Evolutionary conservation across 441 rosid species (phyloP).

Genomic region (Brassica hybrid): DNA sequence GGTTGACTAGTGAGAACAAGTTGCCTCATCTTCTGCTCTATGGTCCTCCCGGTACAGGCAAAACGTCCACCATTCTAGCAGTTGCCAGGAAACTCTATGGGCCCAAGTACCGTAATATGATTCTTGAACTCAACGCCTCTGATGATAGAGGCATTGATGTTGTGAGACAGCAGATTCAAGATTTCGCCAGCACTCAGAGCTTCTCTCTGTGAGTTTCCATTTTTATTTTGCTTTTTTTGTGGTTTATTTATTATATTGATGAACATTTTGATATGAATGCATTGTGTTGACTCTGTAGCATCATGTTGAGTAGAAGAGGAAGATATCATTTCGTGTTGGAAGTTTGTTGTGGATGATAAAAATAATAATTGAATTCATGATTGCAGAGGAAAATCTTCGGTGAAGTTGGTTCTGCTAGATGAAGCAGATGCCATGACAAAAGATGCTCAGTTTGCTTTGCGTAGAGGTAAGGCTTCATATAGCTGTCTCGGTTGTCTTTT

Average conservation of each 20-base stretch:
- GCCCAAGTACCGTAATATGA: constrained; percentile 84
- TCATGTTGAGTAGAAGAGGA: not conserved
- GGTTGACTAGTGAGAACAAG: constrained; percentile 89
- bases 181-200: constrained; percentile 96
- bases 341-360: constrained; percentile 9
- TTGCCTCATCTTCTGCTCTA: constrained; percentile 91
- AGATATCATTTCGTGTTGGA: constrained; percentile 2
- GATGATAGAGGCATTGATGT: constrained; percentile 97
- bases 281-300: not conserved
- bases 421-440: constrained; percentile 99
- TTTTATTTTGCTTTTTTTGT: not conserved
- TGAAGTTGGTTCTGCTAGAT: constrained; percentile 91
- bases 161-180: constrained; percentile 57
- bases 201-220: constrained; percentile 73
- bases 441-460: constrained; percentile 98
- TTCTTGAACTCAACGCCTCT: constrained; percentile 93
- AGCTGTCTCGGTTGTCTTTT: not conserved
- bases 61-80: constrained; percentile 95
- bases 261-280: not conserved
- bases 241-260: not conserved
- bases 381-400: constrained; percentile 73
- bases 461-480: constrained; percentile 66
- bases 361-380: constrained; percentile 6
- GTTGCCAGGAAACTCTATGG: constrained; percentile 95
- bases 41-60: constrained; percentile 98